Evolutionary conservation across 2,329 filamentous ascomycete species (phyloP), one percentile per base, ranked within the genome.

Genomic region (Cladosporium sp.): DNA sequence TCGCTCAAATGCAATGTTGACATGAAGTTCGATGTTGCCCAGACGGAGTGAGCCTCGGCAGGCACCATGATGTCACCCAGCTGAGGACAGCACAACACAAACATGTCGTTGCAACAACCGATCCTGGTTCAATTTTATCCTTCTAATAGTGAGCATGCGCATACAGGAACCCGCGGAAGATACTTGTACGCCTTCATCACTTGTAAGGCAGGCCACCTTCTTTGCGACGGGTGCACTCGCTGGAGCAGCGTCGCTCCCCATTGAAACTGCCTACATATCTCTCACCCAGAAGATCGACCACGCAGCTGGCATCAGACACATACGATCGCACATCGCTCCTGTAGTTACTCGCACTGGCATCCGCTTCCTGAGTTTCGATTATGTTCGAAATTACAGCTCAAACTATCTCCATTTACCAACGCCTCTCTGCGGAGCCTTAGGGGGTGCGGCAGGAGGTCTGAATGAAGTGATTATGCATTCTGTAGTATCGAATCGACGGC

Each of bases 291-390:
- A 28, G 34, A 9, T 42, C 5, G 22, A 47, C 36, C 24, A 28
- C 15, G 17, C n/a, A 1, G 25, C 40, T 25, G 19, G 34, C n/a
- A 34, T 42, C 20, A 28, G 13, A 5, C 24, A 52, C 48, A 5
- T 53, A 24, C 13, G 50, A 45, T 35, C 57, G 8, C 19, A 35
- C n/a, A 25, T 52, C 3, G 28, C 51, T 17, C 36, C 57, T 9
- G 42, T 49, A 1, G 42, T 62, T 8, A 45, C 52, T 4, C 55
- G 60, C 10, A 58, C 57, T 7, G 61, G 61, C 7, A 28, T 58
- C 2, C 58, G 61, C 9, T 61, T 63, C 35, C 57, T 58, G 42
- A 56, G 52, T 19, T 63, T 63, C 32, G 61, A 61, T n/a, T 37
- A 58, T 20, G 45, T 52, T 15, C 47, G 48, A 8, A 52, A 25